Evolutionary conservation across 2,329 filamentous ascomycete species (phyloP), one percentile per base, ranked within the genome.

Genomic region (Fusarium lyarnte): DNA sequence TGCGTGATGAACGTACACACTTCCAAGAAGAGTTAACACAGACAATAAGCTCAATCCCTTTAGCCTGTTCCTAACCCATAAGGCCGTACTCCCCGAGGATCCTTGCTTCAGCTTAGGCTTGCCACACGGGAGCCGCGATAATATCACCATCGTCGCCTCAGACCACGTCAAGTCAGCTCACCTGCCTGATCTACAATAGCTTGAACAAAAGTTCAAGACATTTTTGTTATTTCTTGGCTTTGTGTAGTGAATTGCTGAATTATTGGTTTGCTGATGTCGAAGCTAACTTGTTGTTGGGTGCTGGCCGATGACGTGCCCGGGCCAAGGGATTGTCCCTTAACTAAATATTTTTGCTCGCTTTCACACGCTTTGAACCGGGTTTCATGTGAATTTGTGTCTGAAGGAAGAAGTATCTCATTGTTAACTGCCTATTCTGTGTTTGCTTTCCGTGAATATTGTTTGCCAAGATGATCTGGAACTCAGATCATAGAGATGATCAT

Each of bases 31-130:
- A 66, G 39, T 36, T 64, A n/a, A 11, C 17, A 25, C 4, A 6
- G 27, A 39, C 17, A 35, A n/a, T 25, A 61, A 41, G 16, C 63
- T 52, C 46, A 39, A 8, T 38, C 38, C 58, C 39, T 29, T 52
- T 46, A 41, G 57, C 36, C 36, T 57, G 25, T 57, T 51, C 58
- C 42, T 54, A 42, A 43, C n/a, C n/a, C 41, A 42, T 63, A 68
- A 53, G 63, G 70, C 70, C 71, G 70, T 52, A 73, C 70, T 73
- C 70, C 66, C 70, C 70, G 70, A 74, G 49, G 11, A 53, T 53
- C 66, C 66, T 42, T 64, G 63, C 23, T 29, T 29, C 27, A 29
- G 27, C 27, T 29, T 8, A 29, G 27, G 27, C 27, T 54, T 17
- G 41, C 57, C 43, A 58, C 39, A 52, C 31, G 23, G 33, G 19